Conservation (phyloP, 163 green algal species). For the Volvox carteri region DNA sequence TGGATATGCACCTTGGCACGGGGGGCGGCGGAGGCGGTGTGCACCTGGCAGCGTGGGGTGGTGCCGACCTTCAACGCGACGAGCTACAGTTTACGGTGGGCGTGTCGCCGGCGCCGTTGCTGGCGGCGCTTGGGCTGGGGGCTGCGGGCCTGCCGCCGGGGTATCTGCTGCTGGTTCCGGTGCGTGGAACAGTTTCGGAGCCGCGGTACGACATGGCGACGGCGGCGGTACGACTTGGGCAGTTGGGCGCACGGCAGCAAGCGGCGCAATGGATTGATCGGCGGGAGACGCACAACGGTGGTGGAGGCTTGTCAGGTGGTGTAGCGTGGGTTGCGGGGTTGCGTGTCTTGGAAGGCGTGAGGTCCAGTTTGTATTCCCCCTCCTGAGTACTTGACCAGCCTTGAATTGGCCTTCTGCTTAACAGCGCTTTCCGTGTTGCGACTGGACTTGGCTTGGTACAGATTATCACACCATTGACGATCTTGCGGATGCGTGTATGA, state of each 20-base stretch:
- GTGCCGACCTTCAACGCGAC: slow-evolving; percentile 18
- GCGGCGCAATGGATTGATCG: slow-evolving; percentile 27
- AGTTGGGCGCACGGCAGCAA: slow-evolving; percentile 40
- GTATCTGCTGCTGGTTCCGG: slow-evolving; percentile 42
- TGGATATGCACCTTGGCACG: slow-evolving; percentile 43
- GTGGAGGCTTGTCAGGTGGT: too few relatives aligned
- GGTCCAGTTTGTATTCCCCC: too few relatives aligned
- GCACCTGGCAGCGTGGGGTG: slow-evolving; percentile 31
- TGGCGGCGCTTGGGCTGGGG: slow-evolving; percentile 25
- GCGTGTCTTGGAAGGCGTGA: too few relatives aligned
- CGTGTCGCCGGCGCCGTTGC: slow-evolving; percentile 27
- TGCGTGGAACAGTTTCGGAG: slow-evolving; percentile 8
- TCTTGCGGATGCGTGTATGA: too few relatives aligned
- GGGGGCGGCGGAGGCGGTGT: background rate
- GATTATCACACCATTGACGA: too few relatives aligned
- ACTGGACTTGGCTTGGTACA: too few relatives aligned
- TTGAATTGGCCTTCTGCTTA: too few relatives aligned
- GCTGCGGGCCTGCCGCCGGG: background rate
- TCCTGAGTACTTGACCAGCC: too few relatives aligned
- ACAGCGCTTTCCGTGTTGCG: too few relatives aligned
- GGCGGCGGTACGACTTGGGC: slow-evolving; percentile 40
- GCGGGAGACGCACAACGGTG: background rate
- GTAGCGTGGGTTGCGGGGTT: too few relatives aligned
- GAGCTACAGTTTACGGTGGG: slow-evolving; percentile 40
- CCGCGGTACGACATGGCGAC: slow-evolving; percentile 27